phyloP scores from a whole-genome alignment of 257 asterid genomes.

The Oldenlandia corymbosa region DNA sequence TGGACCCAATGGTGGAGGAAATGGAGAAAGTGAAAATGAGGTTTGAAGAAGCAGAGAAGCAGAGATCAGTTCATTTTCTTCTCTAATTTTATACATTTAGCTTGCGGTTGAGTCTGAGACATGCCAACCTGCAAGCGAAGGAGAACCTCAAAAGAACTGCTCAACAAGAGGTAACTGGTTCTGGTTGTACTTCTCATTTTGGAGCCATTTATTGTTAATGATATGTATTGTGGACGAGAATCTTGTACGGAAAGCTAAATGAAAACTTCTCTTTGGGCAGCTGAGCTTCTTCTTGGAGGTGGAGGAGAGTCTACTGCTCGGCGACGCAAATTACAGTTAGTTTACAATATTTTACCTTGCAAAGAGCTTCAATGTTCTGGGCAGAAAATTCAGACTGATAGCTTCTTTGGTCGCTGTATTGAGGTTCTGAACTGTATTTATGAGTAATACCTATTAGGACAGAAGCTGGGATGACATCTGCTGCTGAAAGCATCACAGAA shows the following conservation, averaged over 20 bases:
- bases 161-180: conserved; percentile 76
- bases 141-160: conserved; percentile 73
- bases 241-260: too few relatives aligned
- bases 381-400: not conserved
- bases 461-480: conserved; percentile 94
- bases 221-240: not conserved
- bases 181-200: not conserved
- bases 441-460: conserved; percentile 48
- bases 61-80: conserved; percentile 23
- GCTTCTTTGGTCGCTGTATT: conserved; percentile 5
- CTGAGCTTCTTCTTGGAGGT: conserved; percentile 93
- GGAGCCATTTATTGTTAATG: not conserved
- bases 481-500: conserved; percentile 94
- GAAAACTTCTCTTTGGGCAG: too few relatives aligned
- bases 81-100: conserved; percentile 29
- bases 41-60: conserved; percentile 42
- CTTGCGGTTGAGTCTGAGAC: conserved; percentile 61
- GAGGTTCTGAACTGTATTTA: not conserved
- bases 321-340: conserved; percentile 83
- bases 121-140: conserved; percentile 89
- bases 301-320: conserved; percentile 94
- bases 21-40: conserved; percentile 57
- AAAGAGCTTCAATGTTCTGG: not conserved
- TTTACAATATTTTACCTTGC: conserved; percentile 12
- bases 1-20: conserved; percentile 75